Conservation (phyloP, 768 basidiomycete genomes). For the Trametes elegans region DNA sequence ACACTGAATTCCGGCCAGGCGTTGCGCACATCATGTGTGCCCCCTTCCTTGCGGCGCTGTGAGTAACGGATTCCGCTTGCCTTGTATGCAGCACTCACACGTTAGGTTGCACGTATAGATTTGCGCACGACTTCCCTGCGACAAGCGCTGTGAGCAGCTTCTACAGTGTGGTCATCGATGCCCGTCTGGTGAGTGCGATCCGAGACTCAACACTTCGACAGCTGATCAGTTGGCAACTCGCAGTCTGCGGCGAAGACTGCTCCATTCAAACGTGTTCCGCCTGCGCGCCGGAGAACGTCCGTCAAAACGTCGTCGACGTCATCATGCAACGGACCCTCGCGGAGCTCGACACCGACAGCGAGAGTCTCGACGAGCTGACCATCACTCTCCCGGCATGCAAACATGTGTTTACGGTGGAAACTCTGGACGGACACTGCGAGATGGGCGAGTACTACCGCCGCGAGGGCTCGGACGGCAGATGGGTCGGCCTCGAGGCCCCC, state of each 20-base stretch:
- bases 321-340: slow-evolving; percentile 48
- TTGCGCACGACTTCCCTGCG: slow-evolving; percentile 65
- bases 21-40: slow-evolving; percentile 53
- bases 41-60: slow-evolving; percentile 70
- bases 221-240: neutral
- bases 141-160: slow-evolving; percentile 45
- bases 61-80: too few species aligned
- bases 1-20: slow-evolving; percentile 33
- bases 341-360: slow-evolving; percentile 43
- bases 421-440: slow-evolving; percentile 58
- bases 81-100: too few species aligned
- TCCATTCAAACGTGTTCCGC: slow-evolving; percentile 48
- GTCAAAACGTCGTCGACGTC: slow-evolving; percentile 54
- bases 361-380: slow-evolving; percentile 45
- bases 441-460: slow-evolving; percentile 50
- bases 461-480: slow-evolving; percentile 36
- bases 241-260: slow-evolving; percentile 72
- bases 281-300: slow-evolving; percentile 43
- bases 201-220: neutral
- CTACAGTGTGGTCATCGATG: slow-evolving; percentile 64
- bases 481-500: slow-evolving; percentile 45
- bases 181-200: slow-evolving; percentile 52
- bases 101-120: slow-evolving; percentile 49
- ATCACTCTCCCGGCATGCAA: slow-evolving; percentile 62
- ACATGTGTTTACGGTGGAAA: slow-evolving; percentile 70